Evolutionary conservation across 495 filamentous ascomycete species (phyloP), one percentile per base, ranked within the genome.

Genomic region (Penicillium dipodomyicola): DNA sequence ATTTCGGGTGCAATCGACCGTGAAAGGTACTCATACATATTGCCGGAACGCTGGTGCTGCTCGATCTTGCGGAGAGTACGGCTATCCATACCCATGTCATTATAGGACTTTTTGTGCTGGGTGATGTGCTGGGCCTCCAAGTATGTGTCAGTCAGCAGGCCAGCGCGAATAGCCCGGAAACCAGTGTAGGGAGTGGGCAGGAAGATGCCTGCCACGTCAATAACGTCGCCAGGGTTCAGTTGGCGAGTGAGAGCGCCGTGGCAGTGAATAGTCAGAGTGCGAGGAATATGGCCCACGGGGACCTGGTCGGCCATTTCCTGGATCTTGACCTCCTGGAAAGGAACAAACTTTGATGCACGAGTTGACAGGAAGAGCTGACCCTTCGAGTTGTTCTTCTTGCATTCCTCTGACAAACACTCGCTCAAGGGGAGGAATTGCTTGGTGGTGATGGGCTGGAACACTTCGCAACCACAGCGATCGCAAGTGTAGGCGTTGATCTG

Each of bases 281-380:
- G 85, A 20, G 94, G 94, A 57, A 98, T 97, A 68, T 98, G 94
- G 27, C 94, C 94, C 57, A 98, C 93, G 9, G 94, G 94, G 1
- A 98, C 94, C 68, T 98, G 94, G 63, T 97, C 94, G 27, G 94
- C 92, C 82, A 97, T 88, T 72, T 98, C 94, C 75, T 98, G 95
- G 62, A 98, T 90, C 76, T 97, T 97, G 66, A 97, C 87, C 72
- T 98, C 94, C 72, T 98, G 94, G 82, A 97, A 98, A 4, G 94
- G 91, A 64, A 96, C 73, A 68, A 97, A 98, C 68, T 97, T 97
- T 30, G 92, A 97, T 0, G 95, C 94, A 58, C 94, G 83, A 1
- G 93, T 96, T 0, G 92, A 96, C 40, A 92, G 85, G 72, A 94
- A 91, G 35, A 98, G 81, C 67, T 97, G 91, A 30, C 94, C 94